Conservation (phyloP, 192 early-diverging fungal species). For the Phlyctochytrium bullatum region DNA sequence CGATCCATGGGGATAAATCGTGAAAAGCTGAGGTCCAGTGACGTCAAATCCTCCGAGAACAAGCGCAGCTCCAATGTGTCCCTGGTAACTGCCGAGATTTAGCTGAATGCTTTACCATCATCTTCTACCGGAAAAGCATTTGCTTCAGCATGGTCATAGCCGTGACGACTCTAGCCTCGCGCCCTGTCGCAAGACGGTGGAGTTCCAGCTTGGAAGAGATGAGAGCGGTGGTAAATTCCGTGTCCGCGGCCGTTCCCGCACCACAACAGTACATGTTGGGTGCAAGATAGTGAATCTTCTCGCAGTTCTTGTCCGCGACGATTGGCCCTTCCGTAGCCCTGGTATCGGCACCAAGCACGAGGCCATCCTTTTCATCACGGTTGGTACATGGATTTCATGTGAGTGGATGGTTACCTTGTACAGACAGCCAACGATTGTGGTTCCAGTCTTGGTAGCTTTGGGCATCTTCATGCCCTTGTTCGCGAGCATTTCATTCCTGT, state of each 20-base stretch:
- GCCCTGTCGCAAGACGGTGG: constrained; percentile 85
- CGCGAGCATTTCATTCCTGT: constrained; percentile 74
- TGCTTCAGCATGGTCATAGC: constrained; percentile 98
- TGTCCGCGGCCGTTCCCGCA: constrained; percentile 99
- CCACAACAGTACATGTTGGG: constrained; percentile 99
- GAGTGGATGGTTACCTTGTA: constrained; percentile 65
- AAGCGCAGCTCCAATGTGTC: constrained; percentile 91
- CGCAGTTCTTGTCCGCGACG: constrained; percentile 98
- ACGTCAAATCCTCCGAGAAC: constrained; percentile 92
- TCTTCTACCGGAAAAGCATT: constrained; percentile 78
- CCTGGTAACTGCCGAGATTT: constrained; percentile 71
- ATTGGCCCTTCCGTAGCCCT: constrained; percentile 93
- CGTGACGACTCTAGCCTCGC: constrained; percentile 83
- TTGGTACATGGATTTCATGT: constrained; percentile 9
- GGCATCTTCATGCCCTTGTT: constrained; percentile 77
- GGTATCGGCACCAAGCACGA: constrained; percentile 95
- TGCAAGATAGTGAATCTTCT: constrained; percentile 97
- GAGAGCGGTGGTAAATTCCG: constrained; percentile 89
- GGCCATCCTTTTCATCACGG: constrained; percentile 64
- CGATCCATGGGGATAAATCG: constrained; percentile 90
- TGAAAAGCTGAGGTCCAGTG: constrained; percentile 86
- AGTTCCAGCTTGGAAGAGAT: constrained; percentile 93
- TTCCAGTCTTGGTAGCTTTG: constrained; percentile 90
- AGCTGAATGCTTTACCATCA: no score
- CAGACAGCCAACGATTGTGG: constrained; percentile 92